phyloP scores from a whole-genome alignment of 208 protist species.

The Trypanosoma brucei region DNA sequence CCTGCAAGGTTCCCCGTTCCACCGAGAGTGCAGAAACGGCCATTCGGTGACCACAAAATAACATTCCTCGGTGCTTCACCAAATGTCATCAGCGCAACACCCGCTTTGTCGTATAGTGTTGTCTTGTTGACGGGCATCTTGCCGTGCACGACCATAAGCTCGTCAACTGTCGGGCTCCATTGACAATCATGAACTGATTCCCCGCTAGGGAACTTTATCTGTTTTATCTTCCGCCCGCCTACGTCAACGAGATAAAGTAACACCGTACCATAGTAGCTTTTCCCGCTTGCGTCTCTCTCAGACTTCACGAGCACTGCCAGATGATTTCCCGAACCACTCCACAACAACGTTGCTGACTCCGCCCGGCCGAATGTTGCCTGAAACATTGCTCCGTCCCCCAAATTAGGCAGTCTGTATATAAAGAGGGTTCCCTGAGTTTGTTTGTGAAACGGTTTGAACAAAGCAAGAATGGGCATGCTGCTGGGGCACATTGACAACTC shows the following conservation, averaged over 20 bases:
- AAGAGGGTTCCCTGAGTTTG: slow-evolving; percentile 54
- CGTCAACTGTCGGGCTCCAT: slow-evolving; percentile 67
- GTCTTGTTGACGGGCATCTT: slow-evolving; percentile 89
- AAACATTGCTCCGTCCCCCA: slow-evolving; percentile 57
- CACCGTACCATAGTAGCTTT: slow-evolving; percentile 89
- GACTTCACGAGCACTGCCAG: slow-evolving; percentile 69
- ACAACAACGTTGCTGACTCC: slow-evolving; percentile 57
- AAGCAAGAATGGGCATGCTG: slow-evolving; percentile 51
- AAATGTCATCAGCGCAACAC: slow-evolving; percentile 79
- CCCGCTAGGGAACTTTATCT: slow-evolving; percentile 66
- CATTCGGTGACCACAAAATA: slow-evolving; percentile 72
- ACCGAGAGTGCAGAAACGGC: slow-evolving; percentile 63
- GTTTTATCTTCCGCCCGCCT: slow-evolving; percentile 38
- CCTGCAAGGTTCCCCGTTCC: slow-evolving; percentile 87
- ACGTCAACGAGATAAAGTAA: slow-evolving; percentile 78
- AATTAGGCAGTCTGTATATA: slow-evolving; percentile 73
- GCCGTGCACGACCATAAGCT: slow-evolving; percentile 87
- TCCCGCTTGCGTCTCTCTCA: slow-evolving; percentile 77
- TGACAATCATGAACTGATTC: slow-evolving; percentile 87
- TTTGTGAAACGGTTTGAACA: slow-evolving; percentile 86
- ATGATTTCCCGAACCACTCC: slow-evolving; percentile 63
- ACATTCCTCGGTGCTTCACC: slow-evolving; percentile 83
- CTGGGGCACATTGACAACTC: slow-evolving; percentile 50
- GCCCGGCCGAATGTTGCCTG: slow-evolving; percentile 61
- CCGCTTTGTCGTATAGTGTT: slow-evolving; percentile 76